Conservation (phyloP, 805 yeast species). For the Debaryomyces tyrocola region DNA sequence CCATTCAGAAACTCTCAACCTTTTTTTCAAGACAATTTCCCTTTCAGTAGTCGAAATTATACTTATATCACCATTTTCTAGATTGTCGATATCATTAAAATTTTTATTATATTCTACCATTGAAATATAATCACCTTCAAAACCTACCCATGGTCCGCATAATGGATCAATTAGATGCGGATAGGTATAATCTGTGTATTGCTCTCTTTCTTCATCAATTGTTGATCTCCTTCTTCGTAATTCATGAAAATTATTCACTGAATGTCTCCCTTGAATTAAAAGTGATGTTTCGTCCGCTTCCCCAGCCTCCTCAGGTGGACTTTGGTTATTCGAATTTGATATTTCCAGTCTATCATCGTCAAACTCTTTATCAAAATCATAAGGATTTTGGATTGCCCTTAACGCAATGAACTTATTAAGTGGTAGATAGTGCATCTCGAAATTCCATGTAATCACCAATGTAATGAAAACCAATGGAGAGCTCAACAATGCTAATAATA, state of each 20-base stretch:
- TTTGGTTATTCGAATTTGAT: slow-evolving; percentile 1
- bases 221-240: slow-evolving; percentile 46
- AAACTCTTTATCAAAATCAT: slow-evolving; percentile 41
- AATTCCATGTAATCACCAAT: slow-evolving; percentile 45
- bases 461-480: slow-evolving; percentile 52
- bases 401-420: slow-evolving; percentile 56
- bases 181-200: slow-evolving; percentile 48
- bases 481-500: slow-evolving; percentile 46
- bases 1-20: slow-evolving; percentile 36
- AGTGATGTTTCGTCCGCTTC: slow-evolving; percentile 23
- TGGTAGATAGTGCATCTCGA: slow-evolving; percentile 56
- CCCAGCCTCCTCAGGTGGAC: slow-evolving; percentile 6
- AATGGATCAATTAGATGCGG: slow-evolving; percentile 48
- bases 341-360: slow-evolving; percentile 29
- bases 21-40: slow-evolving; percentile 25
- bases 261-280: slow-evolving; percentile 17
- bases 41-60: slow-evolving; percentile 15
- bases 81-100: slow-evolving; percentile 6
- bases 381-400: slow-evolving; percentile 52
- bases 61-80: slow-evolving; percentile 21
- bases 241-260: slow-evolving; percentile 10
- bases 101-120: slow-evolving; percentile 31
- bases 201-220: slow-evolving; percentile 58
- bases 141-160: slow-evolving; percentile 60
- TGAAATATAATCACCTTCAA: slow-evolving; percentile 51